phyloP scores from a whole-genome alignment of 495 filamentous ascomycete genomes.

The Elasticomyces elasticus region DNA sequence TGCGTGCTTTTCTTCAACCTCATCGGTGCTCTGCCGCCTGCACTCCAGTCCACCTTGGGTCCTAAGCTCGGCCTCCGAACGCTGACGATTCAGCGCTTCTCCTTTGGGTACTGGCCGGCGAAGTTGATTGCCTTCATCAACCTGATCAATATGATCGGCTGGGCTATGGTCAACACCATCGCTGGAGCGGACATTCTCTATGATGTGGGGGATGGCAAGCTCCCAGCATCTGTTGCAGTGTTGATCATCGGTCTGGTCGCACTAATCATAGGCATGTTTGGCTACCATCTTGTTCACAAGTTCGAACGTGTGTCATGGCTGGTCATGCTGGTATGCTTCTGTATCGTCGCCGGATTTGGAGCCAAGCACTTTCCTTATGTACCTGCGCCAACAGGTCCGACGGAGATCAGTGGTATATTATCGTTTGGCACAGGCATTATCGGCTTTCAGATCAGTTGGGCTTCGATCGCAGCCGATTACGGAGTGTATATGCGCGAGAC shows the following conservation, averaged over 20 bases:
- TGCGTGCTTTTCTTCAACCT: background rate
- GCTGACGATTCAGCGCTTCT: background rate
- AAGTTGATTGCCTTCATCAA: background rate
- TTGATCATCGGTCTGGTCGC: constrained; percentile 36
- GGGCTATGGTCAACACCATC: background rate
- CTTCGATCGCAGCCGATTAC: background rate
- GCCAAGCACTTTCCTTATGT: background rate
- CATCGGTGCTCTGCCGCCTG: background rate
- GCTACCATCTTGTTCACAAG: constrained; percentile 20
- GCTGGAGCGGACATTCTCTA: constrained; percentile 22
- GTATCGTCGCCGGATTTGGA: background rate
- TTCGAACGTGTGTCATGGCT: constrained; percentile 34
- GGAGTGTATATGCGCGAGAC: background rate
- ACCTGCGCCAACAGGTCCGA: background rate
- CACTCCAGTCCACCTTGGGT: background rate
- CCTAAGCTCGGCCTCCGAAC: constrained; percentile 4
- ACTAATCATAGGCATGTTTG: constrained; percentile 37
- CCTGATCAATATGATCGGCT: background rate
- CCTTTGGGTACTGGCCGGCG: background rate
- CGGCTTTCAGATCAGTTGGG: background rate
- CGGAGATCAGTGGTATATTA: background rate
- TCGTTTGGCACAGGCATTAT: background rate
- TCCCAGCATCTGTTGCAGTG: constrained; percentile 38
- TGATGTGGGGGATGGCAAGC: constrained; percentile 37
- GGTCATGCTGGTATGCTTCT: constrained; percentile 9